A percentile compares a stretch with the other conserved stretches of the same genome.
Conservation (phyloP, 2,329 filamentous ascomycete genomes). For the Cyclaneusma minus region DNA sequence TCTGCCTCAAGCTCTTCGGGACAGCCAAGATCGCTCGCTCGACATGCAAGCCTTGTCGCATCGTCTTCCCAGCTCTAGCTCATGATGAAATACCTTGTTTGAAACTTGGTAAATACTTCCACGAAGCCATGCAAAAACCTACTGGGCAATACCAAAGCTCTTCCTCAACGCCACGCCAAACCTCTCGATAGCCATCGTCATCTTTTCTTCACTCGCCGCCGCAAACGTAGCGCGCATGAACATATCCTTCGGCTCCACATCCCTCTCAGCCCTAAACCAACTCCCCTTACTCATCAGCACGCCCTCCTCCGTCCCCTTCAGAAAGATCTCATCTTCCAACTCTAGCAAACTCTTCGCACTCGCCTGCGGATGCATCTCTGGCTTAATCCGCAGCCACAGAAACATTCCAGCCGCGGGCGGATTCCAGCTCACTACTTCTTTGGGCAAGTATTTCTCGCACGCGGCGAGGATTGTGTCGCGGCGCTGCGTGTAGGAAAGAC, state of each 20-base stretch:
- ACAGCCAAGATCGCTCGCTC: too few relatives aligned
- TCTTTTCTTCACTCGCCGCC: conserved; percentile 55
- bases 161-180: conserved; percentile 61
- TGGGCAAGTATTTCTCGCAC: conserved; percentile 64
- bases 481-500: conserved; percentile 65
- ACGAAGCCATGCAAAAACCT: too few relatives aligned
- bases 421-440: conserved; percentile 61
- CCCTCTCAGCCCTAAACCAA: conserved; percentile 75
- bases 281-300: conserved; percentile 73
- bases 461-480: conserved; percentile 64
- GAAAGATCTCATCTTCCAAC: conserved; percentile 79
- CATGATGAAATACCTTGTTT: too few relatives aligned
- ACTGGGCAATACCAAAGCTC: conserved; percentile 37
- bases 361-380: conserved; percentile 47
- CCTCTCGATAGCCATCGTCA: conserved; percentile 55
- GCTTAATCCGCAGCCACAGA: conserved; percentile 61
- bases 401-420: conserved; percentile 89
- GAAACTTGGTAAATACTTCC: too few relatives aligned
- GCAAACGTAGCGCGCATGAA: conserved; percentile 90
- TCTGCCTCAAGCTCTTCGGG: too few relatives aligned
- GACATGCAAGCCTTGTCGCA: too few relatives aligned
- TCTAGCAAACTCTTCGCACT: conserved; percentile 36
- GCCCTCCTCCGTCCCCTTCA: conserved; percentile 56
- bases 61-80: too few relatives aligned
- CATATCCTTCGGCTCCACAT: conserved; percentile 29